These are phyloP conservation scores for Massarina eburnea DNA, from an alignment of 2,329 filamentous ascomycete species.

Conservation along the genomic window DNA sequence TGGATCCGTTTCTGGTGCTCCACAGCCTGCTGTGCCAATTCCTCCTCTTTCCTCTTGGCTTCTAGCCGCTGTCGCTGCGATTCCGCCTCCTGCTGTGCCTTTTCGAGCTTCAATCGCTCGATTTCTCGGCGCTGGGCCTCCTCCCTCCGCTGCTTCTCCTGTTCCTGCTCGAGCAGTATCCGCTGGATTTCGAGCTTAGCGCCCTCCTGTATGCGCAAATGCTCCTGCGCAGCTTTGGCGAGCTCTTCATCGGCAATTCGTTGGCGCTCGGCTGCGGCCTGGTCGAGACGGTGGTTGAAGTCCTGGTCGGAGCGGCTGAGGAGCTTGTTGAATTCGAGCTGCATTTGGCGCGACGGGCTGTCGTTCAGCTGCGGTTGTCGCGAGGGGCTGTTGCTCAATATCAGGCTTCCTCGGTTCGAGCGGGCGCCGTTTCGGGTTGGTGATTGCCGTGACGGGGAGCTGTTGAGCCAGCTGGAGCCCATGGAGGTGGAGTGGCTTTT, in stretches of 20 bases:
- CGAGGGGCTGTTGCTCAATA: constrained; percentile 35
- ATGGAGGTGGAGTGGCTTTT: constrained; percentile 39
- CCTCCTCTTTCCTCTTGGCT: constrained; percentile 35
- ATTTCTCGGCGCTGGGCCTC: constrained; percentile 41
- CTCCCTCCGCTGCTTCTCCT: constrained; percentile 33
- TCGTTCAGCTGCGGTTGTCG: constrained; percentile 36
- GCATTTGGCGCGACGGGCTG: constrained; percentile 38
- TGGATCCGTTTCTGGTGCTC: constrained; percentile 31
- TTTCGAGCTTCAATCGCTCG: constrained; percentile 47
- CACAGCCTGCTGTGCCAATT: constrained; percentile 28
- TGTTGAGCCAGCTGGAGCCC: constrained; percentile 33
- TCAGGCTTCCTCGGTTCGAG: constrained; percentile 25
- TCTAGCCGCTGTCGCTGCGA: constrained; percentile 38
- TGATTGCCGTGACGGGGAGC: constrained; percentile 36
- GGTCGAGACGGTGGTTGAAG: constrained; percentile 63
- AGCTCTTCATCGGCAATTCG: constrained; percentile 67
- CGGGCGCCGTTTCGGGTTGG: constrained; percentile 29
- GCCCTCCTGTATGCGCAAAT: constrained; percentile 63
- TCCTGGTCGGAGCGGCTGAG: constrained; percentile 45
- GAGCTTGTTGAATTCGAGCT: constrained; percentile 47
- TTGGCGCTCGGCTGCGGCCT: constrained; percentile 63
- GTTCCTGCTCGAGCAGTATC: constrained; percentile 48
- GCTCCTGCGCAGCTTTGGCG: constrained; percentile 64
- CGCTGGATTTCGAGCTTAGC: constrained; percentile 57
- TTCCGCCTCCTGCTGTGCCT: constrained; percentile 45